phyloP scores from a whole-genome alignment of 352 stramenopile species.

The Phytophthora hybrid region DNA sequence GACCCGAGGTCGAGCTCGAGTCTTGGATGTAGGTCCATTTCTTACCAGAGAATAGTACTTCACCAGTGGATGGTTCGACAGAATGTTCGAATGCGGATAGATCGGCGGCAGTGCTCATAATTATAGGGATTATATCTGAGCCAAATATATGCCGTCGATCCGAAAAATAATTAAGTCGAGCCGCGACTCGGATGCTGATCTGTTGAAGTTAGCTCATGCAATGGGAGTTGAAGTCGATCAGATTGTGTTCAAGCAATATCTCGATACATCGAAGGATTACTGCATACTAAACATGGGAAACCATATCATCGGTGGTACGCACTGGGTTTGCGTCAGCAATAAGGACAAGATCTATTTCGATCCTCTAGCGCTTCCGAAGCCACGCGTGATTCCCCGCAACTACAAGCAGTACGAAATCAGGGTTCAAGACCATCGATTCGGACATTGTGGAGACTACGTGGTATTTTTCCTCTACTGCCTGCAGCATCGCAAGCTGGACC shows the following conservation, averaged over 20 bases:
- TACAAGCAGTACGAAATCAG: neutral
- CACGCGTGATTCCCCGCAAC: neutral
- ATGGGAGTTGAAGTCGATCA: constrained; percentile 10
- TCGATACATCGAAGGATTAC: neutral
- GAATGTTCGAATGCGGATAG: constrained; percentile 19
- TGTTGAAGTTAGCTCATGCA: neutral
- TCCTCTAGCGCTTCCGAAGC: neutral
- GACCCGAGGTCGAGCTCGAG: constrained; percentile 5
- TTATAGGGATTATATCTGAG: neutral
- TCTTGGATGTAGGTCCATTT: constrained; percentile 28
- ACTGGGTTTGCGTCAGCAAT: constrained; percentile 11
- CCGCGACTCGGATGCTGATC: neutral
- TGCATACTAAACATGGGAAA: constrained; percentile 12
- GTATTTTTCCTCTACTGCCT: neutral
- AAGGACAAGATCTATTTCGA: constrained; percentile 13
- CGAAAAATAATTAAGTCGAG: neutral
- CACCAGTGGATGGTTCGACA: neutral
- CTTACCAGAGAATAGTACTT: constrained; percentile 10
- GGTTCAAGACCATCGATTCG: neutral
- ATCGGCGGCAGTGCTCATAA: neutral
- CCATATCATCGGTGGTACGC: constrained; percentile 3
- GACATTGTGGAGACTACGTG: neutral
- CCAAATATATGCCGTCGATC: neutral
- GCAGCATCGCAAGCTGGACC: neutral
- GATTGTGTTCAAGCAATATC: constrained; percentile 12